phyloP scores from a whole-genome alignment of 2,329 filamentous ascomycete species.

The Basipetospora chlamydospora region DNA sequence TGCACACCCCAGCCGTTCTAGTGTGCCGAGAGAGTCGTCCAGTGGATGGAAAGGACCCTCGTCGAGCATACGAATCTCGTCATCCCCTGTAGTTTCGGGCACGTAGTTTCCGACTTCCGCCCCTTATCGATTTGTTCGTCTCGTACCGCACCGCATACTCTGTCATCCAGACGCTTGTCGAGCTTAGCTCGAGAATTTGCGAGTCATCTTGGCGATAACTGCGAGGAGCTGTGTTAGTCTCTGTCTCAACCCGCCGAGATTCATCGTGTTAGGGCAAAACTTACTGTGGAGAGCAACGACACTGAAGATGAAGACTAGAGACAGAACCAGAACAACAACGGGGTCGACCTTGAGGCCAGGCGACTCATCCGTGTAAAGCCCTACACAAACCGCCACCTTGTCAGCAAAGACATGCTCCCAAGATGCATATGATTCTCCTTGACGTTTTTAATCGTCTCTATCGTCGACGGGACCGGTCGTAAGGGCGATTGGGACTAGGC shows the following conservation, averaged over 20 bases:
- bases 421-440: too few species aligned
- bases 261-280: too few species aligned
- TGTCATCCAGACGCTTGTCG: not conserved
- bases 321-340: slow-evolving; percentile 90
- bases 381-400: slow-evolving; percentile 32
- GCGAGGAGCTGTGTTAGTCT: not conserved
- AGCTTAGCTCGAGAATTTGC: slow-evolving; percentile 59
- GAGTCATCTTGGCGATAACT: slow-evolving; percentile 94
- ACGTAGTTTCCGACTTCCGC: too few species aligned
- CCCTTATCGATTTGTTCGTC: not conserved
- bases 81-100: too few species aligned
- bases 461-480: too few species aligned
- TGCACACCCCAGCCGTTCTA: too few species aligned
- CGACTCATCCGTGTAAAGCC: slow-evolving; percentile 95
- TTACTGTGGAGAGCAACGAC: slow-evolving; percentile 94
- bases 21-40: too few species aligned
- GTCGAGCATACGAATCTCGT: too few species aligned
- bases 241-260: too few species aligned
- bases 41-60: too few species aligned
- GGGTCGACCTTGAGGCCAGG: slow-evolving; percentile 96
- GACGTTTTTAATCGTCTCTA: too few species aligned
- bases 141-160: not conserved
- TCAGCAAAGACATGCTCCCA: slow-evolving; percentile 17
- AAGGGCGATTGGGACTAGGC: too few species aligned
- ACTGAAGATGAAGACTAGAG: slow-evolving; percentile 96